Conservation (phyloP, 192 early-diverging fungal genomes). For the Thamnidium elegans region DNA sequence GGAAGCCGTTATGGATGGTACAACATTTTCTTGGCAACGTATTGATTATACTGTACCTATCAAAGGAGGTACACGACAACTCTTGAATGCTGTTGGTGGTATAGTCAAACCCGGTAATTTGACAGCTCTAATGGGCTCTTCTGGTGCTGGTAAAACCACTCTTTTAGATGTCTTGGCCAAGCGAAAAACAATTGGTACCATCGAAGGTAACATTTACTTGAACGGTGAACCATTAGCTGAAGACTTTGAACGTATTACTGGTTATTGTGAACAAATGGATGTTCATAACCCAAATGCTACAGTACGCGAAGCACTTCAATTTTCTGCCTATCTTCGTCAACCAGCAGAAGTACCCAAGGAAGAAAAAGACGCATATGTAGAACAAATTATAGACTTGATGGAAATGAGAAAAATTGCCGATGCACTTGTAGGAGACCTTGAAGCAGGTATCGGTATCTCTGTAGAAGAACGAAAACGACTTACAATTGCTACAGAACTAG, state of each 20-base stretch:
- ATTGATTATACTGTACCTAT: slow-evolving; percentile 53
- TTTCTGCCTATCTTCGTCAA: slow-evolving; percentile 73
- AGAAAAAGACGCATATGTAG: slow-evolving; percentile 70
- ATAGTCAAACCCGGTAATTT: slow-evolving; percentile 43
- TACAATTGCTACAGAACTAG: slow-evolving; percentile 81
- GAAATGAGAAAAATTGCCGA: slow-evolving; percentile 68
- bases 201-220: slow-evolving; percentile 69
- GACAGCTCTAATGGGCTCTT: slow-evolving; percentile 80
- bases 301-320: slow-evolving; percentile 71
- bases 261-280: slow-evolving; percentile 86
- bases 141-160: slow-evolving; percentile 79
- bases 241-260: slow-evolving; percentile 68
- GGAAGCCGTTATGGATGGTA: slow-evolving; percentile 48
- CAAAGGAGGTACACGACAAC: slow-evolving; percentile 47
- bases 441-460: slow-evolving; percentile 73
- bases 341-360: slow-evolving; percentile 57
- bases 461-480: slow-evolving; percentile 87
- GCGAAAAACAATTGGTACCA: slow-evolving; percentile 70
- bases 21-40: slow-evolving; percentile 64
- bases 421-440: slow-evolving; percentile 69
- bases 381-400: slow-evolving; percentile 72
- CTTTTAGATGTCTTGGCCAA: slow-evolving; percentile 70
- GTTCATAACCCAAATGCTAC: slow-evolving; percentile 73
- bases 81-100: slow-evolving; percentile 64
- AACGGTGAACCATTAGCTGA: slow-evolving; percentile 50